Evolutionary conservation across 371 early-diverging fungal species (phyloP).

Genomic region (Apophysomyces elegans): DNA sequence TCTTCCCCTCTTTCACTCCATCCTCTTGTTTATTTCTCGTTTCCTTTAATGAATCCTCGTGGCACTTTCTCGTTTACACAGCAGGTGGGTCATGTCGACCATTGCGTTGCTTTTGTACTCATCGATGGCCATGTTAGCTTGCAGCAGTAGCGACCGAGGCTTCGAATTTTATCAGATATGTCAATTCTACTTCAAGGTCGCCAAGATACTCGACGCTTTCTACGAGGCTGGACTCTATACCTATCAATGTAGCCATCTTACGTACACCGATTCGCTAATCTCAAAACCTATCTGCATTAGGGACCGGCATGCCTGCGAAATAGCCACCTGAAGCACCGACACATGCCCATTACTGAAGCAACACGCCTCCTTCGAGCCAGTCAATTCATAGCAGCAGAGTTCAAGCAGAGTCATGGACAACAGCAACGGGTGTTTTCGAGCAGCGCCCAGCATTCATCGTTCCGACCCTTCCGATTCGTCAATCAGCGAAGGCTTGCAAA

Average conservation of each 20-base stretch:
- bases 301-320: background rate
- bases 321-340: background rate
- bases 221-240: background rate
- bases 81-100: conserved; percentile 14
- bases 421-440: conserved; percentile 17
- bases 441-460: conserved; percentile 9
- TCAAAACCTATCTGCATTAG: conserved; percentile 2
- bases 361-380: conserved; percentile 6
- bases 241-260: background rate
- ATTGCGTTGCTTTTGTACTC: background rate
- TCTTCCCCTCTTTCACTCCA: background rate
- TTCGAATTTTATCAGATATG: conserved; percentile 14
- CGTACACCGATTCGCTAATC: background rate
- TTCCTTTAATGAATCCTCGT: conserved; percentile 20
- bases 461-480: conserved; percentile 37
- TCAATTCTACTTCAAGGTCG: conserved; percentile 14
- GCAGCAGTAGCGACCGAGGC: conserved; percentile 23
- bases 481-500: conserved; percentile 58
- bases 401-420: background rate
- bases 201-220: background rate
- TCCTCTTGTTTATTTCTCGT: background rate
- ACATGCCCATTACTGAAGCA: conserved; percentile 11
- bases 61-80: conserved; percentile 20
- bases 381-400: background rate
- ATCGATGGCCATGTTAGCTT: conserved; percentile 12